These are phyloP conservation scores for Phialemoniopsis sp. DNA, from an alignment of 2,329 filamentous ascomycete genomes.

Conservation along the genomic window DNA sequence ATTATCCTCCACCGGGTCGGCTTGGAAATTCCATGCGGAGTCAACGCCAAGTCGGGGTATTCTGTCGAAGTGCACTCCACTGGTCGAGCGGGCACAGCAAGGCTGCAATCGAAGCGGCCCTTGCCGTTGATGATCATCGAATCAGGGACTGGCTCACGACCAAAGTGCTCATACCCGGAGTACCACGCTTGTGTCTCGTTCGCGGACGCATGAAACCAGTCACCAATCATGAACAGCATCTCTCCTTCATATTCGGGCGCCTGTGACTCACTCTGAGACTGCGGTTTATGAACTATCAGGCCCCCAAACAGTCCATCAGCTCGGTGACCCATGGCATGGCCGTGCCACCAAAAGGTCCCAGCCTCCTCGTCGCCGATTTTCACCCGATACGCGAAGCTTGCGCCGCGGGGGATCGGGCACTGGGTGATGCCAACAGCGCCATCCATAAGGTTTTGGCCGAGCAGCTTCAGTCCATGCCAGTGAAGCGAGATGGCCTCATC, in stretches of 20 bases:
- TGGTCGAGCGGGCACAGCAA: constrained; percentile 2
- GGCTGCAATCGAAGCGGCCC: constrained; percentile 47
- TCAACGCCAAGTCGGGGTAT: neutral
- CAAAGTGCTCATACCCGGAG: neutral
- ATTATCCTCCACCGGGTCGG: no score
- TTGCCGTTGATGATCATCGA: constrained; percentile 53
- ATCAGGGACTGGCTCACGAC: constrained; percentile 1
- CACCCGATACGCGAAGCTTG: neutral
- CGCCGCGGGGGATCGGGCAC: neutral
- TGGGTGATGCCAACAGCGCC: neutral
- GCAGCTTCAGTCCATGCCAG: neutral
- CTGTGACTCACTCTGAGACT: constrained; percentile 12
- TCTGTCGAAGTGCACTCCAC: neutral
- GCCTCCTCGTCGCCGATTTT: neutral
- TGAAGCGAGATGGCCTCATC: neutral
- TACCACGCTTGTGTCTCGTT: neutral
- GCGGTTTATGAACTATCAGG: neutral
- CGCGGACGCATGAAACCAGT: constrained; percentile 16
- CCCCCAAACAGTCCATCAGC: neutral
- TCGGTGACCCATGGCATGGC: neutral
- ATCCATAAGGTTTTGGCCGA: neutral
- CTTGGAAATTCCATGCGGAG: constrained; percentile 2
- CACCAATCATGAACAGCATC: constrained; percentile 40
- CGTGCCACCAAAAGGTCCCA: neutral
- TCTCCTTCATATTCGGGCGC: constrained; percentile 57